These are phyloP conservation scores for Kodamaea hsintzibuensis DNA, from an alignment of 805 yeast genomes.

Conservation along the genomic window DNA sequence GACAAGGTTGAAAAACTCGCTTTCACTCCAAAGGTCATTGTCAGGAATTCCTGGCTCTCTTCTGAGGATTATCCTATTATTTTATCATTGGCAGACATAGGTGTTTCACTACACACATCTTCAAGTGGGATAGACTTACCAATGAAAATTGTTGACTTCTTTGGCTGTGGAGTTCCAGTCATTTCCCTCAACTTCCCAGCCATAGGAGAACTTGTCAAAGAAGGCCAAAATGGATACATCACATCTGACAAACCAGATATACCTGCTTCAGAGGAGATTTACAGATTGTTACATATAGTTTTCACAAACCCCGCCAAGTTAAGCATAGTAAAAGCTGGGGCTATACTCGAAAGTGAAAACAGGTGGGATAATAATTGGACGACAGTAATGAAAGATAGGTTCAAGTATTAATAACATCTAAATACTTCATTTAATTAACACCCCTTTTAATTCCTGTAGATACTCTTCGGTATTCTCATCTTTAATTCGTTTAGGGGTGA, in stretches of 20 bases:
- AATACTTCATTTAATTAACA: slow-evolving; percentile 13
- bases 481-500: slow-evolving; percentile 22
- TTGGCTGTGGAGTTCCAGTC: slow-evolving; percentile 95
- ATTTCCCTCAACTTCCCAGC: slow-evolving; percentile 77
- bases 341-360: slow-evolving; percentile 61
- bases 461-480: slow-evolving; percentile 30
- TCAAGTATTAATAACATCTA: slow-evolving; percentile 14
- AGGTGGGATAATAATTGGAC: slow-evolving; percentile 83
- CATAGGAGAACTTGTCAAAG: slow-evolving; percentile 70
- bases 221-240: slow-evolving; percentile 67
- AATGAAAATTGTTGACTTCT: slow-evolving; percentile 94
- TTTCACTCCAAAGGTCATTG: slow-evolving; percentile 50
- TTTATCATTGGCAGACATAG: slow-evolving; percentile 77
- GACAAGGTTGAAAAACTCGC: slow-evolving; percentile 43
- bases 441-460: slow-evolving; percentile 29
- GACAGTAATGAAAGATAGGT: slow-evolving; percentile 37
- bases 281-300: slow-evolving; percentile 25
- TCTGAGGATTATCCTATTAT: slow-evolving; percentile 78
- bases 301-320: slow-evolving; percentile 33
- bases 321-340: slow-evolving; percentile 59
- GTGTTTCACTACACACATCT: slow-evolving; percentile 86
- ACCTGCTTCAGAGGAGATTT: slow-evolving; percentile 25
- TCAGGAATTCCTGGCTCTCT: slow-evolving; percentile 74
- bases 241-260: slow-evolving; percentile 23
- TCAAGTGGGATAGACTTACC: slow-evolving; percentile 94